These are phyloP conservation scores for Penicillium psychrofluorescens DNA, from an alignment of 495 filamentous ascomycete genomes.

Conservation along the genomic window DNA sequence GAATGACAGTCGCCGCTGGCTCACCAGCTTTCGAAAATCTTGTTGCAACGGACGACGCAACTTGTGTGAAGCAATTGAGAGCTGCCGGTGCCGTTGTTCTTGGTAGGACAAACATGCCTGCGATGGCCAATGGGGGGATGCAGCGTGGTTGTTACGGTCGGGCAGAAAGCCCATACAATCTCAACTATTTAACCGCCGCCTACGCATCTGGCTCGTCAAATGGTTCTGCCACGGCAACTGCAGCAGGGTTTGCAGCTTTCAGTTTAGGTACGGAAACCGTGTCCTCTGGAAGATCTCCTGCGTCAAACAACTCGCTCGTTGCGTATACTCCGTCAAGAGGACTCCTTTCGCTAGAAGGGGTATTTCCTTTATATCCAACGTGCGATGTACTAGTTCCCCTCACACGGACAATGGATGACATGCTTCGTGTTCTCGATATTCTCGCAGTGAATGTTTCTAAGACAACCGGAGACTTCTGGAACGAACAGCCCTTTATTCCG, in stretches of 20 bases:
- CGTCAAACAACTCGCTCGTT: constrained; percentile 10
- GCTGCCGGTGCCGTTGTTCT: constrained; percentile 55
- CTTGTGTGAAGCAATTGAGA: constrained; percentile 46
- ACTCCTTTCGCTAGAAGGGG: constrained; percentile 6
- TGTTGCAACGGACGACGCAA: constrained; percentile 52
- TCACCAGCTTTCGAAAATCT: constrained; percentile 47
- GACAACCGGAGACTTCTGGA: constrained; percentile 5
- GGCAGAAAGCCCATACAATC: constrained; percentile 19
- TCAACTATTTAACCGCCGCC: constrained; percentile 13
- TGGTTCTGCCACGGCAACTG: constrained; percentile 17
- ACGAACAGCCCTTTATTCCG: constrained; percentile 6
- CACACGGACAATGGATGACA: constrained; percentile 7
- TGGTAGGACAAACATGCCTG: constrained; percentile 31
- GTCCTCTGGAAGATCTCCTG: constrained; percentile 10
- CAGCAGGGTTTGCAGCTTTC: constrained; percentile 16
- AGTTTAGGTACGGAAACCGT: constrained; percentile 10
- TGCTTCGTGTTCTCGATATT: constrained; percentile 6
- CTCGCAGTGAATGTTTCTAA: constrained; percentile 2
- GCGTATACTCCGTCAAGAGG: constrained; percentile 12
- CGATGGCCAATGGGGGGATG: constrained; percentile 16
- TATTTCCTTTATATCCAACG: constrained; percentile 10
- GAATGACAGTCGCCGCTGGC: constrained; percentile 48
- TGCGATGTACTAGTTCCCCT: constrained; percentile 10
- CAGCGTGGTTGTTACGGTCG: constrained; percentile 18
- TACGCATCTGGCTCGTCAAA: constrained; percentile 20